phyloP scores from a whole-genome alignment of 176 grass and related monocot species.

The Avena atlantica region DNA sequence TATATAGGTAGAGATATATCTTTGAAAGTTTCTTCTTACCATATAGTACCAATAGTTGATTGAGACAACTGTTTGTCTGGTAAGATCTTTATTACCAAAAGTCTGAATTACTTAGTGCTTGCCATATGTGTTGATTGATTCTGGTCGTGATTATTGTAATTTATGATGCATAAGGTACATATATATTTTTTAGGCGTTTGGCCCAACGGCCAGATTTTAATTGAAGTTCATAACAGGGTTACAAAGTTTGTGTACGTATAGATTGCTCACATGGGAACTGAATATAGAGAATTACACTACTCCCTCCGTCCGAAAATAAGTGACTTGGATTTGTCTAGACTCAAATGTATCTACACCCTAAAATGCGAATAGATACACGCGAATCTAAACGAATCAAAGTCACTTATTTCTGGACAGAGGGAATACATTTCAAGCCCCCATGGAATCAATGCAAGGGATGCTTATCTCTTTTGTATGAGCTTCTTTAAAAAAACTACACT shows the following conservation, averaged over 20 bases:
- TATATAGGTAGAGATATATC: background rate
- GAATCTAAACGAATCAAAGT: too few relatives aligned
- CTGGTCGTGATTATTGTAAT: slow-evolving; percentile 1
- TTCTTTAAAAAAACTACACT: background rate
- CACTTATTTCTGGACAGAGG: too few relatives aligned
- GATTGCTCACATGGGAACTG: background rate
- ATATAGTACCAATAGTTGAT: background rate
- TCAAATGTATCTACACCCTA: too few relatives aligned
- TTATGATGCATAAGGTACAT: background rate
- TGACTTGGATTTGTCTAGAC: too few relatives aligned
- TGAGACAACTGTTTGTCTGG: background rate
- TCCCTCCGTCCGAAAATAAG: too few relatives aligned
- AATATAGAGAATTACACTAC: background rate
- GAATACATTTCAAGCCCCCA: too few relatives aligned
- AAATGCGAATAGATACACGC: too few relatives aligned
- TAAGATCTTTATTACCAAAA: slow-evolving; percentile 14
- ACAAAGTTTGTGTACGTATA: background rate
- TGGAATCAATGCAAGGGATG: background rate
- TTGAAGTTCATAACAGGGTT: background rate
- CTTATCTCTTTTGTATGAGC: background rate
- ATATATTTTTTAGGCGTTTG: background rate
- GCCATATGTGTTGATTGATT: slow-evolving; percentile 11
- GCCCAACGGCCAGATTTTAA: background rate
- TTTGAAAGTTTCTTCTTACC: slow-evolving; percentile 11
- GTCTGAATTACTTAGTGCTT: background rate